Conservation (phyloP, 1,284 basidiomycete species). For the Ceratobasidium sp. region DNA sequence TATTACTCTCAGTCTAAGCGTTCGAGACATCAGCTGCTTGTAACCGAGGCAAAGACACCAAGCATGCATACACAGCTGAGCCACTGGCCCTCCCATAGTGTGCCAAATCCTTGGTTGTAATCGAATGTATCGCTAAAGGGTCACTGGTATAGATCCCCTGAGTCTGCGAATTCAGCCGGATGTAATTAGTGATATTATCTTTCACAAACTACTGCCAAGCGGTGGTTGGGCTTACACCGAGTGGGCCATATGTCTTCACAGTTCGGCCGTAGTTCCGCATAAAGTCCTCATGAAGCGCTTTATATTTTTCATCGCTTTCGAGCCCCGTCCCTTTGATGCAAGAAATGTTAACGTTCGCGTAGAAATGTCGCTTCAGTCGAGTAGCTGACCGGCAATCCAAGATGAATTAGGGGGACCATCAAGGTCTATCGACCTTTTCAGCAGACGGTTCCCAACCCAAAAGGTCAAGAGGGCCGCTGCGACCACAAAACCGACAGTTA, state of each 20-base stretch:
- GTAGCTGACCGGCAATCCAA: neutral
- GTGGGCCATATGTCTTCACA: neutral
- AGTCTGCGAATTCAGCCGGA: constrained; percentile 51
- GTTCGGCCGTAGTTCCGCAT: neutral
- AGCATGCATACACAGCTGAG: constrained; percentile 54
- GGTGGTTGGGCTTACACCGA: neutral
- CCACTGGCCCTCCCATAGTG: constrained; percentile 64
- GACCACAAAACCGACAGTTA: neutral
- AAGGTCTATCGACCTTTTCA: neutral
- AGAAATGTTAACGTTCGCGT: neutral
- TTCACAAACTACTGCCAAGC: too few species aligned
- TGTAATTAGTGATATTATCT: neutral
- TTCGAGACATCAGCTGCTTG: constrained; percentile 51
- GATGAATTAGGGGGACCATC: neutral
- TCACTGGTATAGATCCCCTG: constrained; percentile 63
- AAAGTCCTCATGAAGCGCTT: neutral
- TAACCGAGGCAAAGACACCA: constrained; percentile 50
- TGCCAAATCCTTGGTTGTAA: constrained; percentile 62
- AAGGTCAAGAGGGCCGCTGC: neutral
- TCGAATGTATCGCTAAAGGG: constrained; percentile 60
- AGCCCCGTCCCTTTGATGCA: neutral
- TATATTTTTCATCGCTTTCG: neutral
- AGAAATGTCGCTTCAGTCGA: neutral
- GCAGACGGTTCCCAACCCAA: neutral
- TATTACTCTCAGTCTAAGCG: constrained; percentile 41